phyloP scores from a whole-genome alignment of 768 basidiomycete species.

The Lactarius deliciosus region DNA sequence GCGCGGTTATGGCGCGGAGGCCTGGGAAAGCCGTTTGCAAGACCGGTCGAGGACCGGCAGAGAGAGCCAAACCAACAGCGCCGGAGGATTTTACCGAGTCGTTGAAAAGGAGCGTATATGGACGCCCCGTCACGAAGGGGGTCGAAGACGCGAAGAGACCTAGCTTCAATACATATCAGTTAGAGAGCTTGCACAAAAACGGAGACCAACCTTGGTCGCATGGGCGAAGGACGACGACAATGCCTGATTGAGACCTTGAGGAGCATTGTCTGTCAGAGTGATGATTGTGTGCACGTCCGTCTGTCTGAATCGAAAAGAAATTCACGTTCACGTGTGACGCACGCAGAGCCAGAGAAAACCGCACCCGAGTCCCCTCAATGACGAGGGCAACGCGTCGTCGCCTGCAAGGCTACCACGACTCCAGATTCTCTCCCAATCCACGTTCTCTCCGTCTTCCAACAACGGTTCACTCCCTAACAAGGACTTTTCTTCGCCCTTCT shows the following conservation, averaged over 20 bases:
- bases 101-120: constrained; percentile 66
- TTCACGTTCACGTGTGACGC: neutral
- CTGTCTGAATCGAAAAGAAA: constrained; percentile 24
- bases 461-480: constrained; percentile 9
- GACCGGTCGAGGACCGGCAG: constrained; percentile 23
- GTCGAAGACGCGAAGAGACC: constrained; percentile 73
- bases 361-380: constrained; percentile 43
- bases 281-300: constrained; percentile 41
- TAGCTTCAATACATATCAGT: constrained; percentile 41
- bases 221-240: constrained; percentile 42
- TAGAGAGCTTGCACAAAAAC: constrained; percentile 1
- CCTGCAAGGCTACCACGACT: constrained; percentile 32
- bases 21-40: constrained; percentile 40
- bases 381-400: constrained; percentile 38
- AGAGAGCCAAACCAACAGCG: constrained; percentile 62
- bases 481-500: constrained; percentile 29
- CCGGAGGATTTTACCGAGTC: constrained; percentile 56
- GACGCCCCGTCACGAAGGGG: constrained; percentile 75
- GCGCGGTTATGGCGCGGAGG: constrained; percentile 44
- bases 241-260: constrained; percentile 53
- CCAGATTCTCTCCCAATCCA: constrained; percentile 59
- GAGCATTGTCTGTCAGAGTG: constrained; percentile 57
- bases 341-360: constrained; percentile 20
- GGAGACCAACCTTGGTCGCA: constrained; percentile 49
- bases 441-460: constrained; percentile 27